These are phyloP conservation scores for Debaryomyces fabryi DNA, from an alignment of 1,139 yeast species.

Conservation along the genomic window DNA sequence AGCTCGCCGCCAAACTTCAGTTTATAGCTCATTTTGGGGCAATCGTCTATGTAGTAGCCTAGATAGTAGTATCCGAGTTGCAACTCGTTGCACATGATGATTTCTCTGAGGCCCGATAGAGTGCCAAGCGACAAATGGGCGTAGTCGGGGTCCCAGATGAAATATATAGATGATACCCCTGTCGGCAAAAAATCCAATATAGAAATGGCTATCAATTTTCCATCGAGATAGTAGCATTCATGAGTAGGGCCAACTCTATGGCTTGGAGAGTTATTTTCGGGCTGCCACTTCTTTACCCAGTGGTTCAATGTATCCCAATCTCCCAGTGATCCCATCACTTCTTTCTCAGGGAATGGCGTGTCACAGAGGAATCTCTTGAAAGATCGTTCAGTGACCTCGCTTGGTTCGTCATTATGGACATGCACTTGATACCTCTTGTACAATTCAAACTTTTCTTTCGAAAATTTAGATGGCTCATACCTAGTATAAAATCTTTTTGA, in stretches of 20 bases:
- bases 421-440: conserved; percentile 68
- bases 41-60: conserved; percentile 79
- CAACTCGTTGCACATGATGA: conserved; percentile 51
- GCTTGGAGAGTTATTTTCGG: neutral
- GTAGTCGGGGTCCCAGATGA: conserved; percentile 86
- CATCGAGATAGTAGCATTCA: conserved; percentile 73
- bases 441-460: conserved; percentile 64
- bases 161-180: conserved; percentile 82
- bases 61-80: conserved; percentile 59
- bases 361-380: conserved; percentile 72
- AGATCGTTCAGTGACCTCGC: conserved; percentile 45
- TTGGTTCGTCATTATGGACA: conserved; percentile 66
- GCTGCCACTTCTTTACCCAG: conserved; percentile 29
- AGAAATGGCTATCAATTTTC: conserved; percentile 69
- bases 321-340: conserved; percentile 25
- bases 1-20: conserved; percentile 76
- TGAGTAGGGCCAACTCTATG: conserved; percentile 58
- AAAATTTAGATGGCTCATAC: conserved; percentile 56
- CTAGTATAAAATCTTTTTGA: conserved; percentile 46
- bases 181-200: conserved; percentile 78
- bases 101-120: conserved; percentile 72
- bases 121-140: conserved; percentile 76
- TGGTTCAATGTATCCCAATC: conserved; percentile 36
- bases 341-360: conserved; percentile 53
- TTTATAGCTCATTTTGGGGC: conserved; percentile 84